Evolutionary conservation across 352 stramenopile genomes (phyloP).

Genomic region (Peronosclerospora sorghi): DNA sequence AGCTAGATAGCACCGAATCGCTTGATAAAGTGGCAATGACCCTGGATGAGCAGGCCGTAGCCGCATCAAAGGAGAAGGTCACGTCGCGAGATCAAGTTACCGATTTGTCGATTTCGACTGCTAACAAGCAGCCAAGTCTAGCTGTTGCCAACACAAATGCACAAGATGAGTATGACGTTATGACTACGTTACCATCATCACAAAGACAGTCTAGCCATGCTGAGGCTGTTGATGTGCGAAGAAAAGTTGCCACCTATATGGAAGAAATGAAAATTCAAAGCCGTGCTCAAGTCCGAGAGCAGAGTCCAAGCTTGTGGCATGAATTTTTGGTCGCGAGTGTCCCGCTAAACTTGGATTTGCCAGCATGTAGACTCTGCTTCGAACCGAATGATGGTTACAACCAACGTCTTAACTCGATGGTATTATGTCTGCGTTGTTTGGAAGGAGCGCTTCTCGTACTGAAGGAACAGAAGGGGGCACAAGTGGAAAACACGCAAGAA

Average conservation of each 20-base stretch:
- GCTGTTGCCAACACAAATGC: conserved; percentile 3
- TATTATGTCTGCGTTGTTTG: conserved; percentile 38
- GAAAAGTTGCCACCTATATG: conserved; percentile 26
- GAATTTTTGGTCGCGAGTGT: conserved; percentile 28
- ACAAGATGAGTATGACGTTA: conserved; percentile 3
- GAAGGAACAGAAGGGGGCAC: conserved; percentile 4
- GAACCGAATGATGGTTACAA: conserved; percentile 28
- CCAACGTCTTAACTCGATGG: conserved; percentile 40
- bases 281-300: conserved; percentile 20
- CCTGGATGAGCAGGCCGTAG: not conserved
- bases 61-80: not conserved
- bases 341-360: conserved; percentile 7
- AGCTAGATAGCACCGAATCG: conserved; percentile 6
- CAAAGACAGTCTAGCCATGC: conserved; percentile 2
- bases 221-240: conserved; percentile 1
- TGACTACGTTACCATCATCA: not conserved
- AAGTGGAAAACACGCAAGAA: too few species aligned
- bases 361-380: conserved; percentile 30
- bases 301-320: conserved; percentile 29
- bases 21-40: not conserved
- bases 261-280: conserved; percentile 17
- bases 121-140: not conserved
- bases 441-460: conserved; percentile 14
- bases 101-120: not conserved
- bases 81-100: not conserved